These are phyloP conservation scores for Leccinellum rugosiceps DNA, from an alignment of 768 basidiomycete species.

Conservation along the genomic window DNA sequence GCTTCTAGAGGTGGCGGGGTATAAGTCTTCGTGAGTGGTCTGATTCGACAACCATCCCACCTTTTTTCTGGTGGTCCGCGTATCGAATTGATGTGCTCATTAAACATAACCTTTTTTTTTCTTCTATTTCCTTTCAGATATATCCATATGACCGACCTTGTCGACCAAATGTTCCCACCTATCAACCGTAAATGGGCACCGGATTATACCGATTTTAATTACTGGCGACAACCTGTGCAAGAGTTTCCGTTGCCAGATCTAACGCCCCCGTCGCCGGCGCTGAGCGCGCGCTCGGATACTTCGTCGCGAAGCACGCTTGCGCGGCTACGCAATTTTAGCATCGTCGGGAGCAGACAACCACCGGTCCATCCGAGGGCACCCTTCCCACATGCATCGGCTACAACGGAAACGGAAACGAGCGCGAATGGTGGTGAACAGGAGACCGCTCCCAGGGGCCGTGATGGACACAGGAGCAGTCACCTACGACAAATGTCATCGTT, in stretches of 20 bases:
- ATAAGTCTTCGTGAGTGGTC: conserved; percentile 82
- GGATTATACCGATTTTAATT: conserved; percentile 97
- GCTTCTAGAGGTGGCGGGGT: conserved; percentile 91
- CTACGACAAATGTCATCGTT: conserved; percentile 75
- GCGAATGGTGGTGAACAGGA: background rate
- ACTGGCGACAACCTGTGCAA: conserved; percentile 81
- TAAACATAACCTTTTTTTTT: background rate
- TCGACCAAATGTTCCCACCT: conserved; percentile 99
- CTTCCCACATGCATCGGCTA: conserved; percentile 26
- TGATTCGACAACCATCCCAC: background rate
- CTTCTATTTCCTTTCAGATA: conserved; percentile 56
- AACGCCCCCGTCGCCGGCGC: conserved; percentile 84
- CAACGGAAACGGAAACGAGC: background rate
- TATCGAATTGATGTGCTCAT: background rate
- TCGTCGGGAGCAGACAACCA: conserved; percentile 50
- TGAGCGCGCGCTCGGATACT: conserved; percentile 90
- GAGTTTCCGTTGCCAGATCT: conserved; percentile 79
- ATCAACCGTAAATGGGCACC: conserved; percentile 85
- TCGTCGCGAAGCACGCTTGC: conserved; percentile 71
- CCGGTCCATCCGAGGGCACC: conserved; percentile 24
- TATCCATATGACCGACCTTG: conserved; percentile 99
- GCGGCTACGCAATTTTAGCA: conserved; percentile 73
- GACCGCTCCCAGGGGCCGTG: background rate
- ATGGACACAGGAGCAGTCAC: conserved; percentile 38
- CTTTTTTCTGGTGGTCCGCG: background rate